A percentile compares a stretch with the other conserved stretches of the same genome.
Evolutionary conservation across 1,284 basidiomycete species (phyloP).

Genomic region (Cryptococcus depauperatus): DNA sequence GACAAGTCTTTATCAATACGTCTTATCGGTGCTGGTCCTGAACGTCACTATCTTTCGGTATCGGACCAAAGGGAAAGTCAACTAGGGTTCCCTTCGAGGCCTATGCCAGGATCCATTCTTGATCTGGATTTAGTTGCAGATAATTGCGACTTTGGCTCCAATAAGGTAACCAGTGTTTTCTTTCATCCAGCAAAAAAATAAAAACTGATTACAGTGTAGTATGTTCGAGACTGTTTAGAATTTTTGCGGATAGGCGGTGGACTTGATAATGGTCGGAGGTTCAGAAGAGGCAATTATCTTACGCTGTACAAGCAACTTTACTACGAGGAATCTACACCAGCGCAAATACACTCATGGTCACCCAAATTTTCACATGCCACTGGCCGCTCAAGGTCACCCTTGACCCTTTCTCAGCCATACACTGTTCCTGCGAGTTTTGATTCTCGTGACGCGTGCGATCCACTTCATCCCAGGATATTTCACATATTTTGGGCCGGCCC

Average conservation of each 20-base stretch:
- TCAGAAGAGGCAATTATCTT: slow-evolving; percentile 54
- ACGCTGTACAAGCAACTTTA: slow-evolving; percentile 61
- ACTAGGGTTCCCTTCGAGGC: slow-evolving; percentile 59
- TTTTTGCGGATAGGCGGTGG: slow-evolving; percentile 59
- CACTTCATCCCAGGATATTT: slow-evolving; percentile 62
- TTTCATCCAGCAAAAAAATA: neutral
- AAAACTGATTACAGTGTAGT: slow-evolving; percentile 44
- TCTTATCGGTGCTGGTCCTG: slow-evolving; percentile 59
- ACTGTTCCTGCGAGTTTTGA: slow-evolving; percentile 29
- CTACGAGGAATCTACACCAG: slow-evolving; percentile 47
- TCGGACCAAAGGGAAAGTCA: slow-evolving; percentile 45
- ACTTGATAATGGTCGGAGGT: slow-evolving; percentile 55
- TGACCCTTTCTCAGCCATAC: slow-evolving; percentile 31
- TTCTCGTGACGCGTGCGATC: slow-evolving; percentile 54
- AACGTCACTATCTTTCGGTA: slow-evolving; percentile 66
- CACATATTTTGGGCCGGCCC: slow-evolving; percentile 82
- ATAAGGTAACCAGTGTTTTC: slow-evolving; percentile 54
- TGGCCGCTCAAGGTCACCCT: slow-evolving; percentile 27
- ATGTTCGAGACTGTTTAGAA: slow-evolving; percentile 69
- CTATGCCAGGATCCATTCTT: slow-evolving; percentile 66
- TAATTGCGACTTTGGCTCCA: slow-evolving; percentile 73
- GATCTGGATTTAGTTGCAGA: slow-evolving; percentile 83
- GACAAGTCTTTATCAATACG: slow-evolving; percentile 24
- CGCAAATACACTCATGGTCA: slow-evolving; percentile 20
- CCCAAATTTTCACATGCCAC: slow-evolving; percentile 18